Base-by-base conservation (phyloP, 1,284 basidiomycete genomes). In the Puccinia hordei region DNA sequence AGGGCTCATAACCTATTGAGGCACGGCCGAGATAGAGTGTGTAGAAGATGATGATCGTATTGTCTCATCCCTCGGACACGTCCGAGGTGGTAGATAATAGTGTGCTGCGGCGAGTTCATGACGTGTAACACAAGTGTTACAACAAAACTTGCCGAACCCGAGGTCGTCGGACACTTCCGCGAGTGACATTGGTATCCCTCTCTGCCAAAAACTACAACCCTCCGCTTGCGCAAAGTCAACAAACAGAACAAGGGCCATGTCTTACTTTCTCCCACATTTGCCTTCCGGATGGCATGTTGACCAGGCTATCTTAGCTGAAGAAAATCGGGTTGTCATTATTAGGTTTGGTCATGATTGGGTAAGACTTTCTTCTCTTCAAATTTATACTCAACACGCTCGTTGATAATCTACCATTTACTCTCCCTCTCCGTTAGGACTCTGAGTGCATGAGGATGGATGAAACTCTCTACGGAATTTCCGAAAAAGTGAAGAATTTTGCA, bases 401-500 rank as follows among this genome's bases (percentile, higher is more conserved):
- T 3, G 17, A 49, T 9, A 49, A 49, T 9, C 46, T 13, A 3
- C 15, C 17, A 19, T 27, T 27, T 41, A 17, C 33, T 10, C 19
- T 0, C 46, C 8, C 44, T 30, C 8, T 49, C 17, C 17, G 22
- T 35, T 33, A 84, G 90, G 94, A 99, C 86, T 88, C 90, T 0
- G 92, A 96, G 82, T 99, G 96, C 87, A 98, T 98, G 97, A 92
- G 91, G 49, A 98, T 98, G 95, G 97, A 99, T 88, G 96, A 99
- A 87, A 98, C 95, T 2, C 90, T 99, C 24, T 94, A 95, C 86
- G 89, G 90, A 15, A 92, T 98, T 73, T 91, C 93, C 0, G 96
- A 98, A 87, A 95, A 94, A 86, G 94, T 99, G 3, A 94, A 97
- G 87, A 98, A 99, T 87, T 98, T 97, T 87, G 95, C 95, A 1